These are phyloP conservation scores for Hyphopichia fennica DNA, from an alignment of 1,139 yeast species.

Conservation along the genomic window DNA sequence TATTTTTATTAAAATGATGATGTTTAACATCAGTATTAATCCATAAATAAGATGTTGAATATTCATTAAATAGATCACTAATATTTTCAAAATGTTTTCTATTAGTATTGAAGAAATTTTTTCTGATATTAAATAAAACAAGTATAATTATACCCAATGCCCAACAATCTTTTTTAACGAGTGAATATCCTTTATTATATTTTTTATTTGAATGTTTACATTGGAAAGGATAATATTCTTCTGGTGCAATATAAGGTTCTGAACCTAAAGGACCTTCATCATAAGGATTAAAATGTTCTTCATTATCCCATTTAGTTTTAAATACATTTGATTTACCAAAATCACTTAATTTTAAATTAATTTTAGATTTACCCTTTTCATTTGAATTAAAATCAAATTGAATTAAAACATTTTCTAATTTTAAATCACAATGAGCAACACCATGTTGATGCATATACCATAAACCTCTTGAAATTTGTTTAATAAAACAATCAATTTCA, in stretches of 20 bases:
- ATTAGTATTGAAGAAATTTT: conserved; percentile 18
- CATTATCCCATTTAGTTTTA: conserved; percentile 59
- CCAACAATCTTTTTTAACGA: conserved; percentile 68
- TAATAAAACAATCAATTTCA: conserved; percentile 70
- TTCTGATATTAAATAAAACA: conserved; percentile 32
- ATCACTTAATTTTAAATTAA: conserved; percentile 61
- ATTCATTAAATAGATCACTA: conserved; percentile 11
- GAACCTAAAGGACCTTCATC: conserved; percentile 70
- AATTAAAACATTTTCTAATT: conserved; percentile 62
- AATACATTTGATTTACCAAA: conserved; percentile 81
- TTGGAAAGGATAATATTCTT: conserved; percentile 40
- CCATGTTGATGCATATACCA: conserved; percentile 71
- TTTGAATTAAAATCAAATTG: conserved; percentile 14
- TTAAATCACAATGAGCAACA: conserved; percentile 72
- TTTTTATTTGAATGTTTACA: conserved; percentile 5
- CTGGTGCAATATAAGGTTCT: conserved; percentile 75
- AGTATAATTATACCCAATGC: conserved; percentile 57
- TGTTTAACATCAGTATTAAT: conserved; percentile 26
- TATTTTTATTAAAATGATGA: conserved; percentile 5
- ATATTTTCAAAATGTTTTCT: background rate
- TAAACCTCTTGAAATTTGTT: conserved; percentile 64
- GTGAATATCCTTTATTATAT: conserved; percentile 48
- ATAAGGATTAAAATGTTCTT: conserved; percentile 50
- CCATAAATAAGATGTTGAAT: conserved; percentile 31
- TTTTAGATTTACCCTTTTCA: conserved; percentile 24